Evolutionary conservation across 1,284 basidiomycete genomes (phyloP).

Genomic region (Puccinia polysora): DNA sequence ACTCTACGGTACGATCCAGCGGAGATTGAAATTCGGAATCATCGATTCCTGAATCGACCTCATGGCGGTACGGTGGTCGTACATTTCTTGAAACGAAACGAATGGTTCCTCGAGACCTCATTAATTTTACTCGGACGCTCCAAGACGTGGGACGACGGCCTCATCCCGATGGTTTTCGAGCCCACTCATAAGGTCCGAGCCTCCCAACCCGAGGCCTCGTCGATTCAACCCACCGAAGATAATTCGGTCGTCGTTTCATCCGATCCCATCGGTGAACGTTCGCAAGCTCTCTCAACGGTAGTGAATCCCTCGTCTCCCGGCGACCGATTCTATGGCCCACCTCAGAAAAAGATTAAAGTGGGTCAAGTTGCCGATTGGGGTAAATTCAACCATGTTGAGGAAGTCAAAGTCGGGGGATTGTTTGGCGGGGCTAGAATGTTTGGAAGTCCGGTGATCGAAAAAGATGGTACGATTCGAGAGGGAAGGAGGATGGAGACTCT

Average conservation of each 20-base stretch:
- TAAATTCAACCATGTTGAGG: constrained; percentile 44
- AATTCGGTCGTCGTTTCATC: constrained; percentile 14
- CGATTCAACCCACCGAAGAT: constrained; percentile 12
- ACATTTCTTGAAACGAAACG: constrained; percentile 92
- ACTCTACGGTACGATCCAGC: constrained; percentile 36
- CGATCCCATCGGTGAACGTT: background rate
- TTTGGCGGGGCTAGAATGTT: constrained; percentile 51
- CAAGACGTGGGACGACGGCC: constrained; percentile 56
- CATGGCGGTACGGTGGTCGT: constrained; percentile 86
- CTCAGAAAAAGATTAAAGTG: constrained; percentile 28
- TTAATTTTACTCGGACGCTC: constrained; percentile 75
- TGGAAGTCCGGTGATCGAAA: constrained; percentile 49
- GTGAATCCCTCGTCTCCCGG: background rate
- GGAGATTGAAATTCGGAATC: constrained; percentile 17
- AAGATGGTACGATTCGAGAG: constrained; percentile 48
- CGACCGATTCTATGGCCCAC: background rate
- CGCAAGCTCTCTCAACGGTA: constrained; percentile 4
- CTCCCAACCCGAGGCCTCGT: background rate
- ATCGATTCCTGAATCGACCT: constrained; percentile 42
- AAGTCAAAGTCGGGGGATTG: constrained; percentile 38
- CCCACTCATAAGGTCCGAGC: constrained; percentile 6
- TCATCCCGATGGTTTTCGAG: constrained; percentile 46
- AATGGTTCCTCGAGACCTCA: constrained; percentile 93
- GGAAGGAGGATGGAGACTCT: constrained; percentile 42
- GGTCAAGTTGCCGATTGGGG: constrained; percentile 41